Evolutionary conservation across 73 alveolate genomes (phyloP).

Genomic region (Paramecium octaurelia): DNA sequence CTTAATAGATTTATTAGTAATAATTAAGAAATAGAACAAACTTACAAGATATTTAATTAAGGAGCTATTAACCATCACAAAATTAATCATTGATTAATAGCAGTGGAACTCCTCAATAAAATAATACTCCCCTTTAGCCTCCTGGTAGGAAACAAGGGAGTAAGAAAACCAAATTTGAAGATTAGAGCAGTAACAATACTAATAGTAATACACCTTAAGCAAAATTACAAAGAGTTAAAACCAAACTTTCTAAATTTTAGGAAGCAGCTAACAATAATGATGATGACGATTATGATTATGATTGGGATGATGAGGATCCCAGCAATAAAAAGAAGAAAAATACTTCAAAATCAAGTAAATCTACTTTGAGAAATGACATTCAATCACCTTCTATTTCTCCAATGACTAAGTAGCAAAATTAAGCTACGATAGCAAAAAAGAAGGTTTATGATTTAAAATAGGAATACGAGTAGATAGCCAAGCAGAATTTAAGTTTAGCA

Average conservation of each 20-base stretch:
- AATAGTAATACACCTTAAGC: conserved; percentile 9
- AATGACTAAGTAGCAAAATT: not conserved
- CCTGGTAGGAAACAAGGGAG: not conserved
- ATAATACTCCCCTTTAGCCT: not conserved
- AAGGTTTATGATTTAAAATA: conserved; percentile 4
- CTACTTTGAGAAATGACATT: not conserved
- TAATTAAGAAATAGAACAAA: not conserved
- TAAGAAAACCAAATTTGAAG: not conserved
- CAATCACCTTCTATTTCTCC: conserved; percentile 12
- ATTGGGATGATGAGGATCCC: conserved; percentile 14
- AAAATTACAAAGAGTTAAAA: not conserved
- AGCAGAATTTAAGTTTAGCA: not conserved
- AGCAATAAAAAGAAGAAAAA: not conserved
- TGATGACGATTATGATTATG: not conserved
- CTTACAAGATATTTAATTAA: not conserved
- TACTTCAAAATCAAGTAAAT: conserved; percentile 20
- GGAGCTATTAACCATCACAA: not conserved
- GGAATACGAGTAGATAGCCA: conserved; percentile 1
- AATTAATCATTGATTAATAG: not conserved
- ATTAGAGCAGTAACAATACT: not conserved
- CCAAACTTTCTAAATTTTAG: not conserved
- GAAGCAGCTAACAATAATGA: not conserved
- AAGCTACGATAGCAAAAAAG: not conserved
- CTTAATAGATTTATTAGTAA: not conserved
- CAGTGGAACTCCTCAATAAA: not conserved